These are phyloP conservation scores for Leptographium lundbergii DNA, from an alignment of 2,329 filamentous ascomycete species.

Conservation along the genomic window DNA sequence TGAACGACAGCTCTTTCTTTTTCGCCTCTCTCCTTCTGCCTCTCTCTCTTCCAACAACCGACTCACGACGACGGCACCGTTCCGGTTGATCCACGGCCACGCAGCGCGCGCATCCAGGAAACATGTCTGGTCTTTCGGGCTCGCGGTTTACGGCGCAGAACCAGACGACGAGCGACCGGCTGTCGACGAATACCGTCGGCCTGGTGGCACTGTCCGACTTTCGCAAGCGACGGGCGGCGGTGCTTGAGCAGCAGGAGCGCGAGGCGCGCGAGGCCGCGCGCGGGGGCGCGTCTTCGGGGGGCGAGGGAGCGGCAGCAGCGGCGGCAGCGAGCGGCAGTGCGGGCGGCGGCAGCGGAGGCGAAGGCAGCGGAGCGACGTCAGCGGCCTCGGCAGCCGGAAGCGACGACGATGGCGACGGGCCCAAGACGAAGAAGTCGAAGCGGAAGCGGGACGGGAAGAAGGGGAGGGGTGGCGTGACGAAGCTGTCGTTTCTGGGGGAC, in stretches of 20 bases:
- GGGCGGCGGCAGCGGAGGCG: neutral
- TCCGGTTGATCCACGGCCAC: neutral
- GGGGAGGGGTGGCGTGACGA: constrained; percentile 24
- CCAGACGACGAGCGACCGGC: constrained; percentile 63
- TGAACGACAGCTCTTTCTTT: too few species aligned
- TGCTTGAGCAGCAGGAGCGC: constrained; percentile 80
- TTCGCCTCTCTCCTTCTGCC: too few species aligned
- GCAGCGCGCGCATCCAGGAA: neutral
- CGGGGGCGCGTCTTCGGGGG: neutral
- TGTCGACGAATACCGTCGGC: constrained; percentile 80
- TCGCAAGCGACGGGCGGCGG: constrained; percentile 87
- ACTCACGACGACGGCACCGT: neutral
- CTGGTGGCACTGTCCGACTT: constrained; percentile 88
- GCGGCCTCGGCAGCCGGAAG: constrained; percentile 18
- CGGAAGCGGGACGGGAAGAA: constrained; percentile 27
- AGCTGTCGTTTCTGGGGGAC: constrained; percentile 55
- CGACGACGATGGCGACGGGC: constrained; percentile 18
- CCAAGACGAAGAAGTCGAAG: constrained; percentile 29
- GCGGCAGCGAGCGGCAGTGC: neutral
- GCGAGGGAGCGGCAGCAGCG: constrained; percentile 18
- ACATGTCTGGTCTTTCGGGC: constrained; percentile 27
- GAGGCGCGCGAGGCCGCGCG: constrained; percentile 54
- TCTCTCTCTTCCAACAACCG: too few species aligned
- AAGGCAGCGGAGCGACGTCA: neutral
- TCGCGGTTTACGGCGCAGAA: constrained; percentile 65